Evolutionary conservation across 495 filamentous ascomycete species (phyloP).

Genomic region (Paragyromitra xinjiangensis): DNA sequence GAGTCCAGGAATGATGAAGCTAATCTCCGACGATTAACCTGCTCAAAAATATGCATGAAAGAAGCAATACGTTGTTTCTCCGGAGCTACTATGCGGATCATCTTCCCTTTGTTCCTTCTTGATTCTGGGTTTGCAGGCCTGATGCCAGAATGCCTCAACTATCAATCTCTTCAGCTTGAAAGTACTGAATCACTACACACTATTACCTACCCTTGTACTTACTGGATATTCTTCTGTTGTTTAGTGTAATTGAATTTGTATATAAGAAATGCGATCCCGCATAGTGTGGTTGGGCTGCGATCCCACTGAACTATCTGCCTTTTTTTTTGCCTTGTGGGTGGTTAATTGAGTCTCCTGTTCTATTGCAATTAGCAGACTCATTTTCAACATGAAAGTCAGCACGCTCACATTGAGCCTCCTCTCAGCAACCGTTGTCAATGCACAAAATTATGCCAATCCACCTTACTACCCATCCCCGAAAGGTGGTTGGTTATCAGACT

Average conservation of each 20-base stretch:
- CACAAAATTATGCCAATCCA: conserved; percentile 59
- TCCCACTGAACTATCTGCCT: neutral
- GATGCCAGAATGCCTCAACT: neutral
- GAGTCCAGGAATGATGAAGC: conserved; percentile 19
- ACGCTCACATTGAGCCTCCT: conserved; percentile 26
- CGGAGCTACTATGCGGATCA: conserved; percentile 27
- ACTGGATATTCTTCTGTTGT: neutral
- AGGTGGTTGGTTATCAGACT: conserved; percentile 57
- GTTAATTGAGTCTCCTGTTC: conserved; percentile 24
- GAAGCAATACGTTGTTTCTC: conserved; percentile 4
- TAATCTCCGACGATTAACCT: conserved; percentile 14
- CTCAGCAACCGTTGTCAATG: conserved; percentile 13
- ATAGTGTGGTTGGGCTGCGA: conserved; percentile 3
- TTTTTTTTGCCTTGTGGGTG: neutral
- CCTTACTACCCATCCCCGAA: conserved; percentile 86
- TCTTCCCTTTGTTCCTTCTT: conserved; percentile 38
- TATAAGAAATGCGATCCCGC: conserved; percentile 26
- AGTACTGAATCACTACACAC: neutral
- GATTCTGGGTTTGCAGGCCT: neutral
- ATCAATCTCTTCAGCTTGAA: neutral
- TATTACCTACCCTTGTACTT: neutral
- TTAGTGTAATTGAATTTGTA: conserved; percentile 6
- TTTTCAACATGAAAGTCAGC: conserved; percentile 24
- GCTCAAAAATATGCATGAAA: conserved; percentile 14
- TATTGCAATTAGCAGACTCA: conserved; percentile 20